phyloP scores from a whole-genome alignment of 1,284 basidiomycete species.

The Ceratobasidium sp. region DNA sequence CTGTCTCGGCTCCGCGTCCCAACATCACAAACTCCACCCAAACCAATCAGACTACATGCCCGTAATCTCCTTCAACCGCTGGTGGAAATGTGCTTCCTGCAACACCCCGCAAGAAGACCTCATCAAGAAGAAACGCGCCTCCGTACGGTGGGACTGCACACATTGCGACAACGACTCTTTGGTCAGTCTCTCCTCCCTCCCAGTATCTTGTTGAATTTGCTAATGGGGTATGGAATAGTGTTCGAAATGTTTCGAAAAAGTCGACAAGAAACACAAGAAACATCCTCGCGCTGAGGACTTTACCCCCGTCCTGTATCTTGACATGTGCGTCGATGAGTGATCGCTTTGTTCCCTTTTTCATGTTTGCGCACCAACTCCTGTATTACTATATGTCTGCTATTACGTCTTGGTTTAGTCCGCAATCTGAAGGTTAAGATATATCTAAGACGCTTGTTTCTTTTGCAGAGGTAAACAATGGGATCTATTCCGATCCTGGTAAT shows the following conservation, averaged over 20 bases:
- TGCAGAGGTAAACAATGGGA: conserved; percentile 36
- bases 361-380: not conserved
- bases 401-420: not conserved
- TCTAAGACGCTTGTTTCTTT: conserved; percentile 22
- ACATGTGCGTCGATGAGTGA: conserved; percentile 36
- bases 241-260: conserved; percentile 39
- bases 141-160: conserved; percentile 29
- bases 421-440: conserved; percentile 17
- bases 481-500: conserved; percentile 39
- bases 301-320: conserved; percentile 33
- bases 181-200: not conserved
- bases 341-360: not conserved
- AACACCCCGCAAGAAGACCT: conserved; percentile 17
- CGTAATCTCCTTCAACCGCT: conserved; percentile 28
- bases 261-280: conserved; percentile 39
- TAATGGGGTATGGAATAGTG: not conserved
- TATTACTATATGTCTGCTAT: not conserved
- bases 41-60: conserved; percentile 22
- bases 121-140: conserved; percentile 30
- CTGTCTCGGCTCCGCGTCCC: conserved; percentile 17
- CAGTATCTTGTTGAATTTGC: not conserved
- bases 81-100: conserved; percentile 36
- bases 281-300: conserved; percentile 30
- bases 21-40: conserved; percentile 37
- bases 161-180: conserved; percentile 22